Evolutionary conservation across 345 rosid genomes (phyloP).

Genomic region (Populus ilicifolia): DNA sequence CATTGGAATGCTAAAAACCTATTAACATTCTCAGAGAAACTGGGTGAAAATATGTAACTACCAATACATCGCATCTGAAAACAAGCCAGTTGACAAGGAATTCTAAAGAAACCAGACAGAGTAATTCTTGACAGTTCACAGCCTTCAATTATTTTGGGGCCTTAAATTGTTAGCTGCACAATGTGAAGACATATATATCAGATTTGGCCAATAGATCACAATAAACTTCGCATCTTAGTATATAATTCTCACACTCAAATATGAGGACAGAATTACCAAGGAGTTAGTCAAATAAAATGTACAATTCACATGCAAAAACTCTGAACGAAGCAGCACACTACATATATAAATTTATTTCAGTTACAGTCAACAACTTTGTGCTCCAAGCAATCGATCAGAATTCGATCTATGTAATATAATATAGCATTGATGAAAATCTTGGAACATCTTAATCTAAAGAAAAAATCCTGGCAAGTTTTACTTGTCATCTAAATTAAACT

Average conservation of each 20-base stretch:
- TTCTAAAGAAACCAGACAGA: not conserved
- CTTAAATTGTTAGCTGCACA: constrained; percentile 1
- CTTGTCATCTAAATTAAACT: not conserved
- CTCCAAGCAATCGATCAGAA: too few species aligned
- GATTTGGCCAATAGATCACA: not conserved
- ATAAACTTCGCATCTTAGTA: not conserved
- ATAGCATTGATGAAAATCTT: not conserved
- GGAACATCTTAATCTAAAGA: not conserved
- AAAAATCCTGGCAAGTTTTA: not conserved
- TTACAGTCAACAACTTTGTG: not conserved
- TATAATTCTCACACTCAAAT: too few species aligned
- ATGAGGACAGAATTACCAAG: not conserved
- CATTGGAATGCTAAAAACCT: not conserved
- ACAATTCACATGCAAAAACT: not conserved
- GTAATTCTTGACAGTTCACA: not conserved
- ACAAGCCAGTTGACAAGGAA: not conserved
- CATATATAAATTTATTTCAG: not conserved
- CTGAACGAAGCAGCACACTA: not conserved
- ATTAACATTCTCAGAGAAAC: not conserved
- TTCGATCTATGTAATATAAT: too few species aligned
- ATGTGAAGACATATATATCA: not conserved
- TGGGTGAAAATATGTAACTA: not conserved
- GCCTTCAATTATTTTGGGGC: not conserved
- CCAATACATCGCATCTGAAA: not conserved
- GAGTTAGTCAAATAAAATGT: not conserved